Evolutionary conservation across 169 alveolate genomes (phyloP).

Genomic region (Plasmodium berghei): DNA sequence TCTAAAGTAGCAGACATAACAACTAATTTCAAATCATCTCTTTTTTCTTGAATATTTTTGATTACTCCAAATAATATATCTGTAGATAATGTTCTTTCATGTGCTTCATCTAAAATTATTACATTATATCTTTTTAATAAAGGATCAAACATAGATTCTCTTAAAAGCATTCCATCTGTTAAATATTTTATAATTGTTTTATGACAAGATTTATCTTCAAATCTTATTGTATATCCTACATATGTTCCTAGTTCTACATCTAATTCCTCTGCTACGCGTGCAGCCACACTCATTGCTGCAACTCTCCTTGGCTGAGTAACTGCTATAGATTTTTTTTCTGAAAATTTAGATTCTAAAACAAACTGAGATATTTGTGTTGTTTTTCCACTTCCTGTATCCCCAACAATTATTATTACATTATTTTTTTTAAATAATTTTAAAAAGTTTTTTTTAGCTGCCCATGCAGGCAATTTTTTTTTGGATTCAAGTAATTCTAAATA

Average conservation of each 20-base stretch:
- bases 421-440: conserved; percentile 87
- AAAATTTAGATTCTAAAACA: conserved; percentile 90
- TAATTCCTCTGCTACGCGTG: conserved; percentile 98
- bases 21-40: conserved; percentile 94
- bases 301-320: conserved; percentile 99
- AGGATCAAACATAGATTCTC: conserved; percentile 97
- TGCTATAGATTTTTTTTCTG: conserved; percentile 92
- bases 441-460: conserved; percentile 90
- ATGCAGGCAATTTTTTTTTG: conserved; percentile 90
- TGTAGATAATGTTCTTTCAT: conserved; percentile 98
- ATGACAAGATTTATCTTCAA: conserved; percentile 94
- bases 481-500: conserved; percentile 87
- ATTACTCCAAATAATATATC: conserved; percentile 97
- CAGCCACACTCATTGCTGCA: conserved; percentile 99
- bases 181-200: conserved; percentile 95
- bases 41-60: conserved; percentile 91
- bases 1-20: conserved; percentile 99
- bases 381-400: conserved; percentile 99
- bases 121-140: conserved; percentile 91
- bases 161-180: conserved; percentile 98
- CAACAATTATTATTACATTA: conserved; percentile 88
- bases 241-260: conserved; percentile 95
- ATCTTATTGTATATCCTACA: conserved; percentile 98
- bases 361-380: conserved; percentile 98
- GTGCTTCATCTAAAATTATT: conserved; percentile 98